phyloP scores from a whole-genome alignment of 2,329 filamentous ascomycete species.

The Aspergillus sp. region DNA sequence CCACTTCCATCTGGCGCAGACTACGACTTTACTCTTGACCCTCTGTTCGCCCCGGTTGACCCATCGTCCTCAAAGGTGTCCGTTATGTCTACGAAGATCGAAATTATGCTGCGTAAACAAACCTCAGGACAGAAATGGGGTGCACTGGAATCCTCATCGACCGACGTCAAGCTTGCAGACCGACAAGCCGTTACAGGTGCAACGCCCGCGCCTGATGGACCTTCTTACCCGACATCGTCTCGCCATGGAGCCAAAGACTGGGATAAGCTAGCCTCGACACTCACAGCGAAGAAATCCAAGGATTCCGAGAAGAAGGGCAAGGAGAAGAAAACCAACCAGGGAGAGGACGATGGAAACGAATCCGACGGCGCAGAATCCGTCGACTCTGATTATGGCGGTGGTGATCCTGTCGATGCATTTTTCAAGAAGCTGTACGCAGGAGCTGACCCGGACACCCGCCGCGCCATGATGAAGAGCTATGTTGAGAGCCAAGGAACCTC shows the following conservation, averaged over 20 bases:
- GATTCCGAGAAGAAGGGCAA: constrained; percentile 21
- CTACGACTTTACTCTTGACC: constrained; percentile 60
- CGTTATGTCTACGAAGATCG: constrained; percentile 74
- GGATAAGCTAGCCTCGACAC: constrained; percentile 66
- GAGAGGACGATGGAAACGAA: constrained; percentile 45
- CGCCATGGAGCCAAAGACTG: constrained; percentile 81
- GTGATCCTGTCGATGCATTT: constrained; percentile 69
- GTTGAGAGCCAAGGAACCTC: constrained; percentile 89
- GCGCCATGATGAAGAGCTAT: constrained; percentile 98
- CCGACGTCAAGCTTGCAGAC: constrained; percentile 16
- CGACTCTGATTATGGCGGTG: constrained; percentile 42
- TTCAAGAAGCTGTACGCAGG: constrained; percentile 85
- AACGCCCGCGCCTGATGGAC: constrained; percentile 32
- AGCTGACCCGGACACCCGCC: constrained; percentile 71
- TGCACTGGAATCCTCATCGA: constrained; percentile 47
- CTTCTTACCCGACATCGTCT: constrained; percentile 81
- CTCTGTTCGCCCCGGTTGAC: constrained; percentile 64
- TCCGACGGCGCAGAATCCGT: constrained; percentile 47
- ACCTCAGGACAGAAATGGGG: constrained; percentile 65
- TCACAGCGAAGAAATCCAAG: constrained; percentile 32
- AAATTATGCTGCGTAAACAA: constrained; percentile 67
- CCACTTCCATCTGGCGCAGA: constrained; percentile 49
- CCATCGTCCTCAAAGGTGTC: constrained; percentile 55
- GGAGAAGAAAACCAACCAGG: constrained; percentile 20
- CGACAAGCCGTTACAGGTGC: constrained; percentile 9